phyloP scores from a whole-genome alignment of 2,329 filamentous ascomycete species.

The Pseudogymnoascus sp. region DNA sequence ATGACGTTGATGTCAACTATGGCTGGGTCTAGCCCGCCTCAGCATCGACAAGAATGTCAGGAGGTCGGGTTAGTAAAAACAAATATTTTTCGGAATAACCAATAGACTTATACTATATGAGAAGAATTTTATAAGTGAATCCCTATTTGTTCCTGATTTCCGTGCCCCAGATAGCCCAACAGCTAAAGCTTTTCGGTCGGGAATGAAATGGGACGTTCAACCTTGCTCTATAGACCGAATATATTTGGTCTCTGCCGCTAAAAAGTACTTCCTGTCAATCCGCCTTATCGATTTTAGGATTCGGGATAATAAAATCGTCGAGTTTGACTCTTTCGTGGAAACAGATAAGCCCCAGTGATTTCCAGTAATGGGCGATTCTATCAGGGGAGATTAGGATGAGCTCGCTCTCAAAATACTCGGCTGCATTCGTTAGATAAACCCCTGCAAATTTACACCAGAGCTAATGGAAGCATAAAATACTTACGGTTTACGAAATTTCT shows the following conservation, averaged over 20 bases:
- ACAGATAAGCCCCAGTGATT: slow-evolving; percentile 52
- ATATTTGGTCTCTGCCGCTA: background rate
- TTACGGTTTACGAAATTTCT: slow-evolving; percentile 65
- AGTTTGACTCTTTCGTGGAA: slow-evolving; percentile 55
- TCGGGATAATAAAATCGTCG: slow-evolving; percentile 37
- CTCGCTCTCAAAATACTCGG: slow-evolving; percentile 66
- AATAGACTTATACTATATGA: background rate
- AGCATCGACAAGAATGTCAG: background rate
- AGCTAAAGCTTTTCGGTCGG: background rate
- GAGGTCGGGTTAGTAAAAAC: background rate
- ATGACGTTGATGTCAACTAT: background rate
- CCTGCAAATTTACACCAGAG: background rate
- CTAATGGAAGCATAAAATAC: slow-evolving; percentile 26
- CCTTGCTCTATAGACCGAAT: background rate
- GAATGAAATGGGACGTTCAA: background rate
- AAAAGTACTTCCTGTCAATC: background rate
- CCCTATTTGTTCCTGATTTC: background rate
- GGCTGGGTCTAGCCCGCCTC: background rate
- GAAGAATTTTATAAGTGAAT: background rate
- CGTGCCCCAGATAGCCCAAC: too few species aligned
- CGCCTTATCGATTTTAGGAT: background rate
- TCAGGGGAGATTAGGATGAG: slow-evolving; percentile 74
- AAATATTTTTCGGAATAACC: background rate
- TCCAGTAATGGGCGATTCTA: slow-evolving; percentile 75
- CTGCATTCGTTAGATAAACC: slow-evolving; percentile 35